Conservation (phyloP, 768 basidiomycete genomes). For the Tylopilus felleus region DNA sequence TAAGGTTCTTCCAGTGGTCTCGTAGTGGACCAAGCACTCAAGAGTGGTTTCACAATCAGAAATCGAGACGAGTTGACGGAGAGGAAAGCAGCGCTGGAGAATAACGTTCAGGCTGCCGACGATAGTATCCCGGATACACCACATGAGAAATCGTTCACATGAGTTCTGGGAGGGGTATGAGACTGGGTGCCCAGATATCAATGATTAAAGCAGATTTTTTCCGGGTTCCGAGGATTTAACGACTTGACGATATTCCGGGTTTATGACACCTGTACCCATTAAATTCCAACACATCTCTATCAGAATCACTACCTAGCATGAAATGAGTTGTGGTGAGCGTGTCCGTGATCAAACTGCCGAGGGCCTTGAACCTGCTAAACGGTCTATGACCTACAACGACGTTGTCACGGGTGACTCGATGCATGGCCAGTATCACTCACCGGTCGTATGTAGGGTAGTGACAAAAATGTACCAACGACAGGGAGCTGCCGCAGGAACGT, state of each 20-base stretch:
- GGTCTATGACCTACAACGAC: slow-evolving; percentile 62
- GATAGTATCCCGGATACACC: neutral
- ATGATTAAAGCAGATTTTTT: neutral
- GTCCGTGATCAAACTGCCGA: slow-evolving; percentile 55
- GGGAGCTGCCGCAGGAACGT: slow-evolving; percentile 96
- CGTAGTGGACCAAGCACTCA: slow-evolving; percentile 47
- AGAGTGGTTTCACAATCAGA: slow-evolving; percentile 48
- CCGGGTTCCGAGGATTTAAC: neutral
- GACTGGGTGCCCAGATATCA: neutral
- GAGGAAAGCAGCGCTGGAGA: slow-evolving; percentile 9
- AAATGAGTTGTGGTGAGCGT: neutral
- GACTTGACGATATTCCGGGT: neutral
- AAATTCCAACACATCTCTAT: slow-evolving; percentile 15
- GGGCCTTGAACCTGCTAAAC: slow-evolving; percentile 74
- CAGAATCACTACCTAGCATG: slow-evolving; percentile 6
- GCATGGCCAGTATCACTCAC: slow-evolving; percentile 42
- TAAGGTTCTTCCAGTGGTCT: slow-evolving; percentile 41
- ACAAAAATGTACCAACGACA: slow-evolving; percentile 81
- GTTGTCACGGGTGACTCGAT: slow-evolving; percentile 3
- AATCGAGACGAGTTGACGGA: slow-evolving; percentile 42
- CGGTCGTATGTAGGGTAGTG: slow-evolving; percentile 81
- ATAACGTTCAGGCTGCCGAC: neutral
- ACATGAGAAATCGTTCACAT: slow-evolving; percentile 11
- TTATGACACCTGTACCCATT: slow-evolving; percentile 10
- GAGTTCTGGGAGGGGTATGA: slow-evolving; percentile 14